Conservation (phyloP, 768 basidiomycete genomes). For the Gyrodon lividus region DNA sequence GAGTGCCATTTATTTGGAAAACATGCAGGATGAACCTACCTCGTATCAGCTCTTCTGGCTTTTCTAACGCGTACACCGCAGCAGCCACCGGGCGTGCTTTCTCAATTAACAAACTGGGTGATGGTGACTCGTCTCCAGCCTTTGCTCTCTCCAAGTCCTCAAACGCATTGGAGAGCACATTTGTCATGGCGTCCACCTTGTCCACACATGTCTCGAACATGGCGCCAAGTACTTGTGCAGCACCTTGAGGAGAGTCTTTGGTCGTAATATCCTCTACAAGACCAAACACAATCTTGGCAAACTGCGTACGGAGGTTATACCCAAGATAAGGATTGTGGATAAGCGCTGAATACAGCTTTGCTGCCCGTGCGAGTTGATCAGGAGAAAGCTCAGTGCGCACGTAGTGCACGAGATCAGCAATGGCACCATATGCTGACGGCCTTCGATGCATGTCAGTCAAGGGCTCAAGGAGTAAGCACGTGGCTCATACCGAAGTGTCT, state of each 20-base stretch:
- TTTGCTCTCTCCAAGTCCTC: conserved; percentile 48
- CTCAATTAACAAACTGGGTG: conserved; percentile 74
- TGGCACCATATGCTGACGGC: conserved; percentile 78
- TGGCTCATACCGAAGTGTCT: conserved; percentile 67
- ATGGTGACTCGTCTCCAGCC: conserved; percentile 35
- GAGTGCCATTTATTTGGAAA: conserved; percentile 2
- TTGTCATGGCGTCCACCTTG: conserved; percentile 78
- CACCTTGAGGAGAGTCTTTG: conserved; percentile 71
- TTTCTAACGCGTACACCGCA: conserved; percentile 75
- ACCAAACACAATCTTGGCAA: conserved; percentile 90
- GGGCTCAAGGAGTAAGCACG: background rate
- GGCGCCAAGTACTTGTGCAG: conserved; percentile 64
- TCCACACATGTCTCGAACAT: conserved; percentile 84
- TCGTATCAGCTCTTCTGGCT: conserved; percentile 75
- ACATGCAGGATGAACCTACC: conserved; percentile 46
- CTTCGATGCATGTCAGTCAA: conserved; percentile 36
- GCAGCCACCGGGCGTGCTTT: conserved; percentile 80
- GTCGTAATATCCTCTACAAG: conserved; percentile 78
- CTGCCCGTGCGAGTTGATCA: conserved; percentile 71
- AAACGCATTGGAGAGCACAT: conserved; percentile 49
- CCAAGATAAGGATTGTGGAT: conserved; percentile 86
- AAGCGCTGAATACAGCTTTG: conserved; percentile 82
- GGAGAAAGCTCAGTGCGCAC: conserved; percentile 79
- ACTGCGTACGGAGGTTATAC: conserved; percentile 82
- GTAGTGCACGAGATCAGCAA: conserved; percentile 93